Evolutionary conservation across 2,329 filamentous ascomycete genomes (phyloP).

Genomic region (Penicillium sp.): DNA sequence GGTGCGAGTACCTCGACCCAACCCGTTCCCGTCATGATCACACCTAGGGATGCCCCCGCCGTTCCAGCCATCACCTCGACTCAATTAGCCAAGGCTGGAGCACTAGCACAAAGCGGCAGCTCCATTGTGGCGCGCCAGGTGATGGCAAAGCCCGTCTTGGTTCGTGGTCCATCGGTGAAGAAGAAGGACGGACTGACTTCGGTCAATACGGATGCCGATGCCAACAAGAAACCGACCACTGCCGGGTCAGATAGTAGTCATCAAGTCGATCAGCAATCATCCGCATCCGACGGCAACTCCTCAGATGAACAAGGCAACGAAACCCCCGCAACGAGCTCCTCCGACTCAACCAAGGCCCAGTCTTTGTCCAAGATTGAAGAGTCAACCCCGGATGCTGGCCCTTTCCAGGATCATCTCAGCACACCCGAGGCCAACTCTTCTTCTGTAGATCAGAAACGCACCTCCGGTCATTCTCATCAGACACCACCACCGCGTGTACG

Average conservation of each 20-base stretch:
- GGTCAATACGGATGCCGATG: slow-evolving; percentile 1
- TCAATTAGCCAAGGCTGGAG: slow-evolving; percentile 46
- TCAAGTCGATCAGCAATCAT: slow-evolving; percentile 30
- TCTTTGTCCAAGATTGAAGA: slow-evolving; percentile 37
- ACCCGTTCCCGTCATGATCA: slow-evolving; percentile 41
- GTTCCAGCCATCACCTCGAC: slow-evolving; percentile 69
- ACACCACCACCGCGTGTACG: slow-evolving; percentile 36
- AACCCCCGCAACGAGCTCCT: slow-evolving; percentile 17
- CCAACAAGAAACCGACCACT: slow-evolving; percentile 18
- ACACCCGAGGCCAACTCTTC: slow-evolving; percentile 26
- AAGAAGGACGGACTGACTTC: slow-evolving; percentile 35
- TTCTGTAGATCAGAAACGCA: slow-evolving; percentile 19
- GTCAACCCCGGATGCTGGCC: slow-evolving; percentile 28
- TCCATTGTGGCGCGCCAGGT: slow-evolving; percentile 51
- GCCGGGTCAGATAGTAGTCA: slow-evolving; percentile 25
- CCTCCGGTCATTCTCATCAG: slow-evolving; percentile 38
- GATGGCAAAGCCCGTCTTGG: slow-evolving; percentile 50
- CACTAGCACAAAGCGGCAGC: slow-evolving; percentile 38
- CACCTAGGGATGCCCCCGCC: slow-evolving; percentile 61
- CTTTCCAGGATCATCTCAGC: slow-evolving; percentile 35
- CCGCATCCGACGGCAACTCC: slow-evolving; percentile 40
- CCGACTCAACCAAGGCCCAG: slow-evolving; percentile 28
- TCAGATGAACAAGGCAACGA: slow-evolving; percentile 34
- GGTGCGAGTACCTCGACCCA: slow-evolving; percentile 52
- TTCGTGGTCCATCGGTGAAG: slow-evolving; percentile 42